Base-by-base conservation (phyloP, 2,329 filamentous ascomycete genomes). In the Aspergillus aculeatus region DNA sequence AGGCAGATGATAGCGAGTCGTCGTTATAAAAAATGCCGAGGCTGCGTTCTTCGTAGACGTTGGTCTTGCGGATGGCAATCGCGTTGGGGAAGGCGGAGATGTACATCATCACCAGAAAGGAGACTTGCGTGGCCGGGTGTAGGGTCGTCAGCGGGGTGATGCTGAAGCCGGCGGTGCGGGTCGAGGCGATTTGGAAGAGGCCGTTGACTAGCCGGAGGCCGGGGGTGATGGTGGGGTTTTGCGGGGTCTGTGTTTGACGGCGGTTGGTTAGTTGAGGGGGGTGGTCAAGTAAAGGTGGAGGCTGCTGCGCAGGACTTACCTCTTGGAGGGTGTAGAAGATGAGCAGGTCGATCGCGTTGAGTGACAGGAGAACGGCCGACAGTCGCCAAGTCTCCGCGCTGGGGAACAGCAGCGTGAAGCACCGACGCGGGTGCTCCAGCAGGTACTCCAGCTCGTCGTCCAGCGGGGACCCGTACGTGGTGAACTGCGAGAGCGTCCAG, bases 321-420 rank as follows among this genome's bases (percentile, higher is more conserved):
- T 97, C 92, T 14, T 97, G 86, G 61, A 97, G 84, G 61, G 96
- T 87, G 31, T 60, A 63, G 74, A 96, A 97, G 70, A 97, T 89
- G 48, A 96, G 80, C 62, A 97, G 72, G 74, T 98, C 94, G 31
- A 95, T 77, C 7, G 83, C 86, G 71, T 97, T 98, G 56, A 98
- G 82, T 5, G 88, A 71, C 5, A 96, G 80, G 11, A 98, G 81
- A 23, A 96, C 88, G 77, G 85, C 89, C 69, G 96, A 94, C 0
- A 98, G 81, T 90, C 91, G 95, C 94, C 93, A 97, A 0, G 91
- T 97, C 4, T 92, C 91, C 44, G 85, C 86, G 0, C 89, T 87
- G 0, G 94, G 94, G 66, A 98, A 98, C 0, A 98, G 80, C 12
- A 97, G 80, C 0, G 94, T 98, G 71, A 97, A 99, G 77, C 95